phyloP scores from a whole-genome alignment of 768 basidiomycete genomes.

The Kockovaella imperatae region DNA sequence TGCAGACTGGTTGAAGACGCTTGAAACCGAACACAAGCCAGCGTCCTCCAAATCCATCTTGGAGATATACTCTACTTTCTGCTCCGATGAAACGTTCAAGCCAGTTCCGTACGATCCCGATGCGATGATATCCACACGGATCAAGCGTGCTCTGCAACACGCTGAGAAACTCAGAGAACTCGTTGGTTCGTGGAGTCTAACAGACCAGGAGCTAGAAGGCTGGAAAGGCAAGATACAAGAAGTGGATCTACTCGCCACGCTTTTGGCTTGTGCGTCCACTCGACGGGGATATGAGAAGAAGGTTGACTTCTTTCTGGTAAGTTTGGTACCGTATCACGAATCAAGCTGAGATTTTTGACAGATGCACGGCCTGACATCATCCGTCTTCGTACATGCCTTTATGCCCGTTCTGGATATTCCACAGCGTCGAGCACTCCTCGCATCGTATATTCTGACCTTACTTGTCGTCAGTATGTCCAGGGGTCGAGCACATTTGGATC shows the following conservation, averaged over 20 bases:
- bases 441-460: slow-evolving; percentile 15
- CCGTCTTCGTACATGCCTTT: slow-evolving; percentile 29
- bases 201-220: slow-evolving; percentile 15
- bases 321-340: slow-evolving; percentile 1
- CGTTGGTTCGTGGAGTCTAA: slow-evolving; percentile 19
- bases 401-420: slow-evolving; percentile 14
- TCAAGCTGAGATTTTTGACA: slow-evolving; percentile 2
- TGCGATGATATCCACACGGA: slow-evolving; percentile 16
- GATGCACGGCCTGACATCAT: slow-evolving; percentile 35
- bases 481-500: slow-evolving; percentile 21
- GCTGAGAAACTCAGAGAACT: slow-evolving; percentile 14
- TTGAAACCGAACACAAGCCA: too few relatives aligned
- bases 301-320: slow-evolving; percentile 37
- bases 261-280: slow-evolving; percentile 22
- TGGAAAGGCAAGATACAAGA: slow-evolving; percentile 24
- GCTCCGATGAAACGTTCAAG: not conserved
- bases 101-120: slow-evolving; percentile 20
- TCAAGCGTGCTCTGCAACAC: slow-evolving; percentile 7
- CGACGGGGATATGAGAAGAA: slow-evolving; percentile 14
- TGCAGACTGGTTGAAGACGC: not conserved
- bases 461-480: slow-evolving; percentile 20
- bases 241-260: slow-evolving; percentile 21
- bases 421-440: slow-evolving; percentile 19
- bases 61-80: slow-evolving; percentile 24
- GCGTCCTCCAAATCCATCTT: slow-evolving; percentile 4